Percentiles rank a stretch among this genome's conserved stretches.
Evolutionary conservation across 108 stramenopile genomes (phyloP).

Genomic region (Seminavis robusta): DNA sequence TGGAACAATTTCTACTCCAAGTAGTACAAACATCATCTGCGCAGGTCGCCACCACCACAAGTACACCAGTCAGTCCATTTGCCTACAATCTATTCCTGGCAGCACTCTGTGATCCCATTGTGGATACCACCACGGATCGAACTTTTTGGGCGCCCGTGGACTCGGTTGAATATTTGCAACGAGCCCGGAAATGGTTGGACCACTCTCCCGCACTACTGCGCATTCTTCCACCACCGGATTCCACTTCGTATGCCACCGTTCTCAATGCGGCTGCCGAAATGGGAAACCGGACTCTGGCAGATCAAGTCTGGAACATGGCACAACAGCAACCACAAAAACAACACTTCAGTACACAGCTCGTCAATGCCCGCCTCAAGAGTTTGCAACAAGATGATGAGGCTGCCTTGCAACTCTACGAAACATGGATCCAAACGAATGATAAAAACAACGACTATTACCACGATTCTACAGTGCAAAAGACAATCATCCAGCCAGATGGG

Average conservation of each 20-base stretch:
- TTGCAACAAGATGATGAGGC: slow-evolving; percentile 18
- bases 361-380: slow-evolving; percentile 57
- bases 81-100: slow-evolving; percentile 75
- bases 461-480: slow-evolving; percentile 27
- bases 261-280: slow-evolving; percentile 49
- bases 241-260: slow-evolving; percentile 51
- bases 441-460: no score
- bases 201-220: slow-evolving; percentile 15
- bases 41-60: not conserved
- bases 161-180: not conserved
- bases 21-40: slow-evolving; percentile 19
- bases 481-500: slow-evolving; percentile 40
- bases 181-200: slow-evolving; percentile 29
- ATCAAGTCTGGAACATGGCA: slow-evolving; percentile 39
- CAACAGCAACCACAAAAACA: slow-evolving; percentile 16
- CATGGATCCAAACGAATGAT: no score
- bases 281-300: slow-evolving; percentile 37
- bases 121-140: slow-evolving; percentile 15
- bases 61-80: slow-evolving; percentile 23
- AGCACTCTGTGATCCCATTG: slow-evolving; percentile 50
- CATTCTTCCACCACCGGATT: slow-evolving; percentile 37
- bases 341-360: no score
- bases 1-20: slow-evolving; percentile 31
- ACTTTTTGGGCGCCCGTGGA: slow-evolving; percentile 1
- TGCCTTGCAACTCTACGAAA: slow-evolving; percentile 36